phyloP scores from a whole-genome alignment of 345 rosid genomes.

The Noccaea bulbosa region DNA sequence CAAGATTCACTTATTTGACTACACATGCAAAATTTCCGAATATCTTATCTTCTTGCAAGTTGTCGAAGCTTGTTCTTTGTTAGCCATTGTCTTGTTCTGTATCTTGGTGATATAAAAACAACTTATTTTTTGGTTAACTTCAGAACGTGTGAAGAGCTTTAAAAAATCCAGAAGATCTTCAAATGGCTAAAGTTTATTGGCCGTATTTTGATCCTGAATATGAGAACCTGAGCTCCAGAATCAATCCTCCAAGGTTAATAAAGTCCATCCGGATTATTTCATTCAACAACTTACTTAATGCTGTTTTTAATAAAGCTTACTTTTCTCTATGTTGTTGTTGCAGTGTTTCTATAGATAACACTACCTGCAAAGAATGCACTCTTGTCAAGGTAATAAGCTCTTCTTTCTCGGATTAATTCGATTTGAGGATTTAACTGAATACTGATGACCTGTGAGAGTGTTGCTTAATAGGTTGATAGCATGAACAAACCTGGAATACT shows the following conservation, averaged over 20 bases:
- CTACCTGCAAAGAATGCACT: conserved; percentile 70
- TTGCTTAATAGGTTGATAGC: conserved; percentile 68
- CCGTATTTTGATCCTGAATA: conserved; percentile 97
- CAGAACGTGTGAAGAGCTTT: conserved; percentile 30
- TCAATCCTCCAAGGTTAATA: conserved; percentile 87
- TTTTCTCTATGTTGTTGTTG: conserved; percentile 20
- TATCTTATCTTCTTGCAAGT: conserved; percentile 42
- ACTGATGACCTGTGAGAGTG: conserved; percentile 5
- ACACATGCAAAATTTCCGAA: conserved; percentile 24
- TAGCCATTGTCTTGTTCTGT: conserved; percentile 17
- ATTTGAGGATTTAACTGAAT: not conserved
- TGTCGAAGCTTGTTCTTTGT: conserved; percentile 18
- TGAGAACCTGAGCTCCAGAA: conserved; percentile 83
- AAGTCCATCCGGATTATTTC: not conserved
- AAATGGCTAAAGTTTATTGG: conserved; percentile 82
- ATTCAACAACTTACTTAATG: conserved; percentile 1
- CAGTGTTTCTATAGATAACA: conserved; percentile 91
- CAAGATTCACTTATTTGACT: conserved; percentile 41
- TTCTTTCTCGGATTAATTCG: conserved; percentile 5
- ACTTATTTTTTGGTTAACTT: conserved; percentile 12
- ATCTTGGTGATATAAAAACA: conserved; percentile 6
- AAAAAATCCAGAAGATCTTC: conserved; percentile 3
- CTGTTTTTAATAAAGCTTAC: not conserved
- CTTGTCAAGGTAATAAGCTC: conserved; percentile 67
- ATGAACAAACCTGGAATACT: conserved; percentile 93